phyloP scores from a whole-genome alignment of 2,329 filamentous ascomycete genomes.

The Lizonia empirigonia region DNA sequence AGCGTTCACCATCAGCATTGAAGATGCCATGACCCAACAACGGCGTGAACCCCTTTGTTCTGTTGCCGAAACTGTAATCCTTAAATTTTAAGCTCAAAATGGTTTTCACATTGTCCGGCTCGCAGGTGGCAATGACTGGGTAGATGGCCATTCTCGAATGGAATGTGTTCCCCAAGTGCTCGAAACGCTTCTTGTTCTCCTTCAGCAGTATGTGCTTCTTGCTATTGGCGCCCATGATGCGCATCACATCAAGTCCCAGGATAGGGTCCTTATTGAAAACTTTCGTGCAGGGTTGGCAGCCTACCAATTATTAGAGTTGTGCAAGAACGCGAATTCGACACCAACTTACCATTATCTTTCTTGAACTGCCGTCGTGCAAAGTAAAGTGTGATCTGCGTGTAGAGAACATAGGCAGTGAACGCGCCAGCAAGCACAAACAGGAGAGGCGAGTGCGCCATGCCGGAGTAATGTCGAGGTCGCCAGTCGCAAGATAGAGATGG shows the following conservation, averaged over 20 bases:
- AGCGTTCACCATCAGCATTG: conserved; percentile 53
- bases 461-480: background rate
- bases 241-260: conserved; percentile 59
- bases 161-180: conserved; percentile 47
- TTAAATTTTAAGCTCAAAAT: conserved; percentile 54
- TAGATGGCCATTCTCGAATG: conserved; percentile 45
- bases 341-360: conserved; percentile 44
- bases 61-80: conserved; percentile 51
- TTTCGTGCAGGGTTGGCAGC: conserved; percentile 53
- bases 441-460: conserved; percentile 35
- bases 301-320: background rate
- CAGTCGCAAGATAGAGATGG: background rate
- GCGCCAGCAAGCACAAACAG: conserved; percentile 37
- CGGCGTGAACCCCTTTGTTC: conserved; percentile 46
- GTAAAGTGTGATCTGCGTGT: conserved; percentile 43
- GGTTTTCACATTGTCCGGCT: conserved; percentile 57
- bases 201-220: conserved; percentile 34
- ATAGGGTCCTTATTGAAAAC: conserved; percentile 62
- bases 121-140: conserved; percentile 49
- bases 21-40: conserved; percentile 55
- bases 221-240: conserved; percentile 47
- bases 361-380: conserved; percentile 46
- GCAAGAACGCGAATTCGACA: background rate
- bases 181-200: conserved; percentile 32
- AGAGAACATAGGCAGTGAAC: conserved; percentile 45